Percentiles rank a stretch among this genome's conserved stretches.
Conservation (phyloP, 352 stramenopile genomes). For the Phytophthora pluvialis region DNA sequence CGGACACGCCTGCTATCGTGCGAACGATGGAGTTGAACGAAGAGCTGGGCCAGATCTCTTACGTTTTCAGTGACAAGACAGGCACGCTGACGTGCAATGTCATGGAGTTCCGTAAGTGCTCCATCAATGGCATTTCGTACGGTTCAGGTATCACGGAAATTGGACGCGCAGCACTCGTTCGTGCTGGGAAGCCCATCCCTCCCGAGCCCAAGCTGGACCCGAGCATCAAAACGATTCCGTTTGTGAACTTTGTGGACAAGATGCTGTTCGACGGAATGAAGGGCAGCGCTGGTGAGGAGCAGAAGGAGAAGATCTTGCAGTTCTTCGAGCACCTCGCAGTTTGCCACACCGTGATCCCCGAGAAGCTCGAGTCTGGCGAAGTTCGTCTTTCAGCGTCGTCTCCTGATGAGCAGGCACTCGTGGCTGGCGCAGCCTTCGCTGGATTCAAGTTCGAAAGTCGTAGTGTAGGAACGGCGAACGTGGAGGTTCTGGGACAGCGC, state of each 20-base stretch:
- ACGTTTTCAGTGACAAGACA: slow-evolving; percentile 93
- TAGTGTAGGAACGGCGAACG: slow-evolving; percentile 51
- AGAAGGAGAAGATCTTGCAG: slow-evolving; percentile 58
- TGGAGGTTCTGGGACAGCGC: slow-evolving; percentile 57
- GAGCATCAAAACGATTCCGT: slow-evolving; percentile 62
- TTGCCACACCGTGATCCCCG: slow-evolving; percentile 83
- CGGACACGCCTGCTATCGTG: slow-evolving; percentile 87
- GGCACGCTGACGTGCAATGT: slow-evolving; percentile 94
- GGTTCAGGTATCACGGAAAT: slow-evolving; percentile 89
- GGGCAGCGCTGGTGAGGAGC: slow-evolving; percentile 43
- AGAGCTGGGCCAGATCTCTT: slow-evolving; percentile 91
- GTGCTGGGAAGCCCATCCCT: slow-evolving; percentile 67
- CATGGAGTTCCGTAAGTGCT: slow-evolving; percentile 96
- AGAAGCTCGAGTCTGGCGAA: slow-evolving; percentile 69
- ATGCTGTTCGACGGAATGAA: slow-evolving; percentile 72
- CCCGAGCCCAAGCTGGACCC: slow-evolving; percentile 66
- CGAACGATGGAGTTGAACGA: slow-evolving; percentile 92
- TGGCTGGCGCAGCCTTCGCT: slow-evolving; percentile 70
- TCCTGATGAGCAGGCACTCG: slow-evolving; percentile 87
- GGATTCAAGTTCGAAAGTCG: slow-evolving; percentile 78
- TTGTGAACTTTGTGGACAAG: slow-evolving; percentile 82
- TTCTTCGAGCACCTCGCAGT: slow-evolving; percentile 91
- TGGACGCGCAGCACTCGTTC: slow-evolving; percentile 61
- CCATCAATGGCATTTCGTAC: slow-evolving; percentile 92
- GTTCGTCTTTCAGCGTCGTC: slow-evolving; percentile 77